phyloP scores from a whole-genome alignment of 1,284 basidiomycete genomes.

The Trichosporon sp. region DNA sequence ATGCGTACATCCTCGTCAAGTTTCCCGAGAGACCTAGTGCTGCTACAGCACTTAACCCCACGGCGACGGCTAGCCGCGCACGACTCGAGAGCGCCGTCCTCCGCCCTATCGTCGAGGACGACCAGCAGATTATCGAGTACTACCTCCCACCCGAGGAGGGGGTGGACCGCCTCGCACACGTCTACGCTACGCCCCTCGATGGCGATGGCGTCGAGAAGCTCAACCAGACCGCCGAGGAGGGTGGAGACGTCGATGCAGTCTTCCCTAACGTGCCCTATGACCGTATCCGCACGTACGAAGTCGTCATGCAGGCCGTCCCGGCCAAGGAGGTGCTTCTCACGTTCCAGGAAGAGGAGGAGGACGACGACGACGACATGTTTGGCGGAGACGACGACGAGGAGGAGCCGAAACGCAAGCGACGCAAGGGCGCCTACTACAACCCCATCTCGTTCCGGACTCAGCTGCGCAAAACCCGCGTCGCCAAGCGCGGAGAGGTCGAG shows the following conservation, averaged over 20 bases:
- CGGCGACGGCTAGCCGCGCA: conserved; percentile 45
- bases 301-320: conserved; percentile 25
- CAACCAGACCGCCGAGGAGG: neutral
- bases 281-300: conserved; percentile 42
- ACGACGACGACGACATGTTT: conserved; percentile 18
- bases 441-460: conserved; percentile 78
- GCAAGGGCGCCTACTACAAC: conserved; percentile 76
- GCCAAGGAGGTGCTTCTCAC: conserved; percentile 72
- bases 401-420: conserved; percentile 35
- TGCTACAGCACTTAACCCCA: conserved; percentile 68
- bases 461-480: conserved; percentile 68
- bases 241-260: neutral
- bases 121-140: conserved; percentile 81
- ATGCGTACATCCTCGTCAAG: conserved; percentile 79
- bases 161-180: conserved; percentile 25
- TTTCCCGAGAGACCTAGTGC: conserved; percentile 72
- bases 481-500: conserved; percentile 22
- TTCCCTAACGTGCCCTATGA: conserved; percentile 34
- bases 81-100: conserved; percentile 77
- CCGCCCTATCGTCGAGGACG: conserved; percentile 70
- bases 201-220: conserved; percentile 13
- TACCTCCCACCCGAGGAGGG: conserved; percentile 77
- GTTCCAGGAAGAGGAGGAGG: conserved; percentile 54
- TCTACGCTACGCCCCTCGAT: conserved; percentile 24
- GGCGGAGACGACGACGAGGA: conserved; percentile 13